Evolutionary conservation across 2,329 filamentous ascomycete genomes (phyloP).

Genomic region (Colletotrichum cordylinicola): DNA sequence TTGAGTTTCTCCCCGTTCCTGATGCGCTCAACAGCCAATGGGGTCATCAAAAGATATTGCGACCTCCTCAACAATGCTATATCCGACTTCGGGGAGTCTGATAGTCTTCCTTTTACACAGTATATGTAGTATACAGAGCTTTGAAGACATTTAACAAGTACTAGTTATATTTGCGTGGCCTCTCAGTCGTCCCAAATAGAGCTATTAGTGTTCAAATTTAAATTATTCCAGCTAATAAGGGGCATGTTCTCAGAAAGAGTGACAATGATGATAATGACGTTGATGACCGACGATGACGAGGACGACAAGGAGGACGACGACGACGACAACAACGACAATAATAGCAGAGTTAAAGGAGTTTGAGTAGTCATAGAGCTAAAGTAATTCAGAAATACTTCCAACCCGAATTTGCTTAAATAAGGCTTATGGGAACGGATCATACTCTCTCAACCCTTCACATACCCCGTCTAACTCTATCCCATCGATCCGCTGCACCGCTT

Average conservation of each 20-base stretch:
- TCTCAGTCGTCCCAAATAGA: neutral
- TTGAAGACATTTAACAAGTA: neutral
- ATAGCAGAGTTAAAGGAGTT: accelerated
- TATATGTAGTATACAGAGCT: neutral
- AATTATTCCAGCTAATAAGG: neutral
- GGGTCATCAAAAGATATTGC: neutral
- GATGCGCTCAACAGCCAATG: neutral
- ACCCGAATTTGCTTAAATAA: neutral
- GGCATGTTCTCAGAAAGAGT: neutral
- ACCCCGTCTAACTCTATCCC: slow-evolving; percentile 22
- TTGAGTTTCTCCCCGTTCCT: neutral
- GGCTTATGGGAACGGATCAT: slow-evolving; percentile 17
- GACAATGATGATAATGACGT: neutral
- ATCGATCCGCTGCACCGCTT: slow-evolving; percentile 24
- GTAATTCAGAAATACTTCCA: accelerated
- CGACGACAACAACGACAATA: no score
- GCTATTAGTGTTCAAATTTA: neutral
- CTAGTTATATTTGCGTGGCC: neutral
- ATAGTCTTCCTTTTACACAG: neutral
- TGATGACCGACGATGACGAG: neutral
- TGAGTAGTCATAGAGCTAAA: accelerated
- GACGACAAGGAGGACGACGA: neutral
- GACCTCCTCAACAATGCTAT: neutral
- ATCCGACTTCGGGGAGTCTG: neutral
- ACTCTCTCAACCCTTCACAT: slow-evolving; percentile 10